phyloP scores from a whole-genome alignment of 257 asterid genomes.

The Ilex asprella region DNA sequence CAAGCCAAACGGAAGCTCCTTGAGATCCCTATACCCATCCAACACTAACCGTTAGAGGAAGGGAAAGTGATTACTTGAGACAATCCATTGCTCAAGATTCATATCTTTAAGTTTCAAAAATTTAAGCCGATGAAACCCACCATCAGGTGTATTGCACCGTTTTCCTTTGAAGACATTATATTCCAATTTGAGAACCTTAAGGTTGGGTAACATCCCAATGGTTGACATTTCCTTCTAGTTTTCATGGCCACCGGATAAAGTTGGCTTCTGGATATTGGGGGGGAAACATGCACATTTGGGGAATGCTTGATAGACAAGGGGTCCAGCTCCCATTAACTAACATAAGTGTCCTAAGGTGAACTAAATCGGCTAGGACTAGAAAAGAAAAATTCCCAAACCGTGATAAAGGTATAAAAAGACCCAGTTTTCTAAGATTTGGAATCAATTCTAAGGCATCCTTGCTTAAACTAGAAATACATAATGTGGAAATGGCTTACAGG shows the following conservation, averaged over 20 bases:
- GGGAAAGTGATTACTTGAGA: slow-evolving; percentile 4
- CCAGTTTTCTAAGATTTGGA: slow-evolving; percentile 9
- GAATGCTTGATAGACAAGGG: neutral
- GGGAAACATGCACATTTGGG: neutral
- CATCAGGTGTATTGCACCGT: slow-evolving; percentile 1
- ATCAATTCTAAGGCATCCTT: neutral
- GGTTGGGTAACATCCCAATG: slow-evolving; percentile 1
- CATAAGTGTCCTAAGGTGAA: slow-evolving; percentile 4
- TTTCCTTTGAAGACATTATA: neutral
- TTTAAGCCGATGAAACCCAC: slow-evolving; percentile 2
- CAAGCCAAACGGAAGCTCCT: slow-evolving; percentile 2
- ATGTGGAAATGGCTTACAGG: neutral
- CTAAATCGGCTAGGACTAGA: neutral
- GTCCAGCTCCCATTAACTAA: neutral
- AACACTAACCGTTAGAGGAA: slow-evolving; percentile 1
- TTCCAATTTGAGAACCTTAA: slow-evolving; percentile 2
- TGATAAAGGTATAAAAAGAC: neutral
- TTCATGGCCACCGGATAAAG: neutral
- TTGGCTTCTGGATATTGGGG: slow-evolving; percentile 7
- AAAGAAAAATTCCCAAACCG: neutral
- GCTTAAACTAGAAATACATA: neutral
- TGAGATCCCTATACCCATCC: neutral
- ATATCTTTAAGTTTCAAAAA: slow-evolving; percentile 1
- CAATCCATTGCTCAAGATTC: slow-evolving; percentile 5
- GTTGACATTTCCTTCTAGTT: neutral